Base-by-base conservation (phyloP, 2,329 filamentous ascomycete genomes). In the Elsinoe batatas region DNA sequence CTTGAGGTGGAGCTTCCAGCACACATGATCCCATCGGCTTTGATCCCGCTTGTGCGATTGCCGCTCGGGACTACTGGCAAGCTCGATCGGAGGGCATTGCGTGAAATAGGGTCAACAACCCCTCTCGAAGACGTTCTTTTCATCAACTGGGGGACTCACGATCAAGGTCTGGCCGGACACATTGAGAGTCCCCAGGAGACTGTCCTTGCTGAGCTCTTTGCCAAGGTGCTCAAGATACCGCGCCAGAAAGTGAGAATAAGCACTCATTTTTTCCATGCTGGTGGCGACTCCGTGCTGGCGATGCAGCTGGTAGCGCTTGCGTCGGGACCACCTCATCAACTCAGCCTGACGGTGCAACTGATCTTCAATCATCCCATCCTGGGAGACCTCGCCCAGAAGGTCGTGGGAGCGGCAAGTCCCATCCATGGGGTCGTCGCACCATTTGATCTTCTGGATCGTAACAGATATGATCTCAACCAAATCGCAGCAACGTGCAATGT, bases 291-390 rank as follows among this genome's bases (percentile, higher is more conserved):
- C 0, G 78, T 83, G 20, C 68, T 74, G 0, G 79, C 79, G 1
- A 84, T 84, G 79, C 80, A 79, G 63, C 68, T 84, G 0, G 80
- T 82, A 0, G 73, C 77, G 8, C 76, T 78, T 54, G 74, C 78
- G 1, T 70, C 79, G 17, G 68, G 71, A 1, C 72, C 75, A 20
- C 75, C 74, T 0, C 64, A 79, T 51, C 68, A 70, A 7, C 61
- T 83, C 18, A 78, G 73, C 17, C 20, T 54, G 22, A 54, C 36
- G 11, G 51, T 54, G 3, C 36, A 54, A 38, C 8, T 32, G 11
- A 26, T 54, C 3, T 54, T 54, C 37, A 11, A 17, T 12, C 7
- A 43, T 43, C 51, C 51, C 1, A 7, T 22, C 7, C 36, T 54
- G 13, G 6, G 11, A 1, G 37, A 49, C 3, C 13, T 49, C n/a